phyloP scores from a whole-genome alignment of 2,329 filamentous ascomycete genomes.

The Dichotomopilus funicola region DNA sequence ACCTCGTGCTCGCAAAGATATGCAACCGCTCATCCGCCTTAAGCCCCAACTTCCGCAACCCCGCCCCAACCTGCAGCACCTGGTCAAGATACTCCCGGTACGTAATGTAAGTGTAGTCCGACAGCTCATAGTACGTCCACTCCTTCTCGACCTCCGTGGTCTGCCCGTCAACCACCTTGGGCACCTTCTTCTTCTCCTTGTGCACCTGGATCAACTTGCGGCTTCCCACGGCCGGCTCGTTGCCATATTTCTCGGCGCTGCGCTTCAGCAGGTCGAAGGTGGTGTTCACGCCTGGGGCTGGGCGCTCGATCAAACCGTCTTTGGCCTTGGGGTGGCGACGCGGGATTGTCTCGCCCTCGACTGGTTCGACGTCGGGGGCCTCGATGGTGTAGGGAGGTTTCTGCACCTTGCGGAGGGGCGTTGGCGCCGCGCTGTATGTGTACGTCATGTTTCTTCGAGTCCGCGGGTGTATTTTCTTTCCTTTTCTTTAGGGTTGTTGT shows the following conservation, averaged over 20 bases:
- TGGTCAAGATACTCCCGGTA: slow-evolving; percentile 73
- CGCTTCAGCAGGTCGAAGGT: slow-evolving; percentile 72
- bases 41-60: slow-evolving; percentile 68
- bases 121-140: slow-evolving; percentile 85
- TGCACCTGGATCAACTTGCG: slow-evolving; percentile 72
- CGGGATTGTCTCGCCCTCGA: slow-evolving; percentile 77
- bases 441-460: slow-evolving; percentile 17
- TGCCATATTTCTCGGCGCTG: slow-evolving; percentile 56
- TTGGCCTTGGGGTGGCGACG: slow-evolving; percentile 66
- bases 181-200: slow-evolving; percentile 79
- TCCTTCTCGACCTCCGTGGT: slow-evolving; percentile 78
- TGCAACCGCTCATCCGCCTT: slow-evolving; percentile 63
- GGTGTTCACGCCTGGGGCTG: slow-evolving; percentile 64
- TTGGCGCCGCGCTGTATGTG: slow-evolving; percentile 37
- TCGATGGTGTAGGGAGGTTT: slow-evolving; percentile 72
- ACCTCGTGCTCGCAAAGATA: slow-evolving; percentile 79
- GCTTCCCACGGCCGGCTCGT: slow-evolving; percentile 60
- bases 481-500: no score
- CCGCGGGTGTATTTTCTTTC: no score
- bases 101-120: slow-evolving; percentile 66
- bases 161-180: slow-evolving; percentile 79
- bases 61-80: slow-evolving; percentile 63
- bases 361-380: slow-evolving; percentile 58
- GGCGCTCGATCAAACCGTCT: slow-evolving; percentile 60
- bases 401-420: slow-evolving; percentile 54